phyloP scores from a whole-genome alignment of 1,284 basidiomycete genomes.

The Stereum hirsutum region DNA sequence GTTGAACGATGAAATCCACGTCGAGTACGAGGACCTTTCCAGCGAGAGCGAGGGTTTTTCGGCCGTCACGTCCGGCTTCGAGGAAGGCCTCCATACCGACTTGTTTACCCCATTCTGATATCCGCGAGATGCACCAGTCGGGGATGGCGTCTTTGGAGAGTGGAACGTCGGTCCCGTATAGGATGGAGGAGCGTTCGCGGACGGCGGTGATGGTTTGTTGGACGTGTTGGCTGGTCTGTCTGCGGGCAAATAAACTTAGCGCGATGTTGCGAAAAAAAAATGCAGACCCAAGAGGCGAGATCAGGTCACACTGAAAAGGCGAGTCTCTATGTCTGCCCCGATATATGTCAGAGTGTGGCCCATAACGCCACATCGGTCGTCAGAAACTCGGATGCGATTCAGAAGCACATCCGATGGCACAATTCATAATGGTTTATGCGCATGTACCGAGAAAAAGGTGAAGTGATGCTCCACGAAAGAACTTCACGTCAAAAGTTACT shows the following conservation, averaged over 20 bases:
- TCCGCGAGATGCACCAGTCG: slow-evolving; percentile 46
- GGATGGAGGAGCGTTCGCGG: slow-evolving; percentile 29
- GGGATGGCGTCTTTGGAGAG: slow-evolving; percentile 32
- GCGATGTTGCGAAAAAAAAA: slow-evolving; percentile 8
- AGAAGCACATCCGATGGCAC: too few species aligned
- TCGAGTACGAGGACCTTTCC: slow-evolving; percentile 74
- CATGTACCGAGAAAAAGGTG: too few species aligned
- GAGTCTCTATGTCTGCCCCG: too few species aligned
- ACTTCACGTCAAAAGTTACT: too few species aligned
- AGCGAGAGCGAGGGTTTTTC: slow-evolving; percentile 52
- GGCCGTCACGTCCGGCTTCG: slow-evolving; percentile 40
- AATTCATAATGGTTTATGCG: too few species aligned
- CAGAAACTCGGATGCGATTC: too few species aligned
- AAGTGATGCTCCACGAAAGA: too few species aligned
- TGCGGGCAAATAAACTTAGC: slow-evolving; percentile 17
- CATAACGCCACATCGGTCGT: too few species aligned
- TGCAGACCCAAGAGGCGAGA: too few species aligned
- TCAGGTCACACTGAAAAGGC: too few species aligned
- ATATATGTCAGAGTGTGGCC: too few species aligned
- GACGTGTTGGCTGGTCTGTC: slow-evolving; percentile 40
- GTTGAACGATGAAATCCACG: slow-evolving; percentile 46
- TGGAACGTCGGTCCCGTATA: slow-evolving; percentile 54
- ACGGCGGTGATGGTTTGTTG: slow-evolving; percentile 33
- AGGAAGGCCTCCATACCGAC: slow-evolving; percentile 68
- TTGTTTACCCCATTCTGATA: slow-evolving; percentile 49